Conservation (phyloP, 1,284 basidiomycete genomes). For the Cryptococcus sp. region DNA sequence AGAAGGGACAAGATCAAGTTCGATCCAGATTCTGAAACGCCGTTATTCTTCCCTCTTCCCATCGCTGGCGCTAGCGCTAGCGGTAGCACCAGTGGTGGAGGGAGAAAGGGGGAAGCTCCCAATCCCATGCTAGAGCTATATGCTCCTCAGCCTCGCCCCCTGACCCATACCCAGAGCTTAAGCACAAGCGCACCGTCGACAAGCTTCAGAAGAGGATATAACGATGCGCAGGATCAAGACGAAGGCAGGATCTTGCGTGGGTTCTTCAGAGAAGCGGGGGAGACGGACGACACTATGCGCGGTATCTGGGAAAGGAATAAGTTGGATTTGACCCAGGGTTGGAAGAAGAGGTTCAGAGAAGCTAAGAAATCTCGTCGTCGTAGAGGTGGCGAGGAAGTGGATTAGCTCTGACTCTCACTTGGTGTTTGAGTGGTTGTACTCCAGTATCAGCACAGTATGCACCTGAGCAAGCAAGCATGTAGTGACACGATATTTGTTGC, state of each 20-base stretch:
- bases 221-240: slow-evolving; percentile 9
- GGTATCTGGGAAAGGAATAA: slow-evolving; percentile 70
- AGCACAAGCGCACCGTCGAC: background rate
- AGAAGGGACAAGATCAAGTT: slow-evolving; percentile 32
- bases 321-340: slow-evolving; percentile 70
- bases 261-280: slow-evolving; percentile 35
- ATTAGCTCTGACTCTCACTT: slow-evolving; percentile 12
- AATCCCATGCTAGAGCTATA: slow-evolving; percentile 16
- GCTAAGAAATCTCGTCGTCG: slow-evolving; percentile 69
- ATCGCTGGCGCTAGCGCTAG: slow-evolving; percentile 5
- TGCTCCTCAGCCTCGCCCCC: background rate
- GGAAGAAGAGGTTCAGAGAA: slow-evolving; percentile 76
- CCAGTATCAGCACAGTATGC: too few relatives aligned
- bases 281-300: slow-evolving; percentile 59
- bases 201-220: background rate
- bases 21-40: slow-evolving; percentile 35
- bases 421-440: too few relatives aligned
- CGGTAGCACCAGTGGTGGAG: background rate
- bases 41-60: slow-evolving; percentile 47
- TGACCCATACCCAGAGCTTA: too few relatives aligned
- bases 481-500: too few relatives aligned
- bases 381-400: slow-evolving; percentile 57
- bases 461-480: too few relatives aligned
- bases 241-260: slow-evolving; percentile 11
- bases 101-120: slow-evolving; percentile 26